Conservation (phyloP, 352 stramenopile species). For the Pythium sp. region DNA sequence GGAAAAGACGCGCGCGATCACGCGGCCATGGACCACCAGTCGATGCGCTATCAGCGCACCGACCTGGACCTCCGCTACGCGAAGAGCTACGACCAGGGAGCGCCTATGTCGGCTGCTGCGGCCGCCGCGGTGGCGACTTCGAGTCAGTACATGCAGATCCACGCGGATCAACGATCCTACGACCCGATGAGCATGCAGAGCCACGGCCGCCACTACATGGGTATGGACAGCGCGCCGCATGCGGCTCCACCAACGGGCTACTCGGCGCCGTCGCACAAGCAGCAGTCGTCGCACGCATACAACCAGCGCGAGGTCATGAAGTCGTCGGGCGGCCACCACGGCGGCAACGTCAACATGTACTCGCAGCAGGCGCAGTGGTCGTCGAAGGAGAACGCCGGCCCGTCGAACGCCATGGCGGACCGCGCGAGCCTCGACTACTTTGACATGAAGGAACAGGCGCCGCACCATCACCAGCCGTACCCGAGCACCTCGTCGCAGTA, state of each 20-base stretch:
- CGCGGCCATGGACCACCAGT: conserved; percentile 33
- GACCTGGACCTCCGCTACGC: conserved; percentile 75
- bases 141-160: conserved; percentile 72
- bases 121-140: conserved; percentile 3
- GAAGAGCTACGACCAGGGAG: conserved; percentile 54
- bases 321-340: conserved; percentile 15
- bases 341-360: conserved; percentile 27
- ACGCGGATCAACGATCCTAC: conserved; percentile 73
- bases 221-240: conserved; percentile 34
- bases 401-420: conserved; percentile 23
- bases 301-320: conserved; percentile 40
- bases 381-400: conserved; percentile 35
- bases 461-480: conserved; percentile 44
- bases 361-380: conserved; percentile 62
- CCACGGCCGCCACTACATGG: conserved; percentile 52
- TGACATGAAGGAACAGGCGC: conserved; percentile 64
- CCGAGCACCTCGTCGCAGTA: conserved; percentile 47
- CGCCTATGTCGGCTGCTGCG: conserved; percentile 13
- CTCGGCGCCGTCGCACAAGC: conserved; percentile 38
- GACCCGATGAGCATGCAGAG: conserved; percentile 57
- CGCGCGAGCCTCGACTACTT: conserved; percentile 60
- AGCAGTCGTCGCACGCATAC: conserved; percentile 18
- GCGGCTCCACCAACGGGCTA: conserved; percentile 3
- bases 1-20: conserved; percentile 44
- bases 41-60: conserved; percentile 49